A percentile compares a stretch with the other conserved stretches of the same genome.
Conservation (phyloP, 805 yeast genomes). For the Saccharomycopsis sp. region DNA sequence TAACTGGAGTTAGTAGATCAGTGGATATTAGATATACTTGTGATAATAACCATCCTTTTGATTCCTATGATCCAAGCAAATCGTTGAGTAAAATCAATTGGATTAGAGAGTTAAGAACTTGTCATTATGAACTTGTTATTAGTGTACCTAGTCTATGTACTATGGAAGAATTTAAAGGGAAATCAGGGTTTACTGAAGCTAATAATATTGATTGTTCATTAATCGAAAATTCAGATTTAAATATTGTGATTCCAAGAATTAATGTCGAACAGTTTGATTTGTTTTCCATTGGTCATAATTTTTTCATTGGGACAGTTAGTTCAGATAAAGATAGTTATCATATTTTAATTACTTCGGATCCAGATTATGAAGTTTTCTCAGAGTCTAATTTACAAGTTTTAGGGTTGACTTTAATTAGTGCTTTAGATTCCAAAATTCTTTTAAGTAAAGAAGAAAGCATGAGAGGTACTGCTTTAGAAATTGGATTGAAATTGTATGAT, state of each 20-base stretch:
- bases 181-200: constrained; percentile 17
- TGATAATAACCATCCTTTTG: constrained; percentile 21
- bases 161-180: constrained; percentile 23
- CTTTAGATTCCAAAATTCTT: too few species aligned
- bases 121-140: constrained; percentile 44
- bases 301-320: background rate
- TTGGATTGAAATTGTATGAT: too few species aligned
- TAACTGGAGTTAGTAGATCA: constrained; percentile 41
- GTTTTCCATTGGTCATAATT: constrained; percentile 1
- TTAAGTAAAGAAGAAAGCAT: too few species aligned
- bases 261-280: constrained; percentile 3
- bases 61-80: constrained; percentile 17
- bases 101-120: constrained; percentile 43
- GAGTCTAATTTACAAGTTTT: too few species aligned
- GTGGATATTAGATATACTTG: constrained; percentile 51
- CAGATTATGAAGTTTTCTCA: too few species aligned
- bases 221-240: background rate
- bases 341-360: background rate
- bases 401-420: too few species aligned
- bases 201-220: constrained; percentile 12
- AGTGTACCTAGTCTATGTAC: constrained; percentile 41
- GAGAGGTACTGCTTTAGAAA: too few species aligned
- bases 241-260: background rate
- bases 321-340: background rate
- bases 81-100: constrained; percentile 23